phyloP scores from a whole-genome alignment of 306 rosid genomes.

The Dalbergia cultrata region DNA sequence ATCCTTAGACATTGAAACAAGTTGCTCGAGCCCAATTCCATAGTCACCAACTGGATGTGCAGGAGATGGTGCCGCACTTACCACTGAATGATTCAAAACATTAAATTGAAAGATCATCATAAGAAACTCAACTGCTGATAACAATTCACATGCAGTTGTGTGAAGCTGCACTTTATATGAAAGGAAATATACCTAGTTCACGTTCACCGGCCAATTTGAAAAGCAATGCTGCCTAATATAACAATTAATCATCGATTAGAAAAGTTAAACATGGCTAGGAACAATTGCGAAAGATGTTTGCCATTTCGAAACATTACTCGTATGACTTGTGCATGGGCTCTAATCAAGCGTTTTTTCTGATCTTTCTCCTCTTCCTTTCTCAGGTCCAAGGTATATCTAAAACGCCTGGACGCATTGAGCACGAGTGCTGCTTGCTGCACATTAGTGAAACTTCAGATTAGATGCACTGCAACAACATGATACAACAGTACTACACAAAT shows the following conservation, averaged over 20 bases:
- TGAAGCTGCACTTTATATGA: background rate
- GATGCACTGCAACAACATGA: conserved; percentile 40
- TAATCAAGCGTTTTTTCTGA: conserved; percentile 78
- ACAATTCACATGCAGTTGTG: conserved; percentile 25
- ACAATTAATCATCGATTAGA: conserved; percentile 52
- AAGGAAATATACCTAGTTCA: conserved; percentile 67
- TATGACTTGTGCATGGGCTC: conserved; percentile 99
- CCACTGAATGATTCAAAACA: conserved; percentile 44
- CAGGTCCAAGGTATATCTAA: conserved; percentile 92
- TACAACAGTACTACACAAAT: background rate
- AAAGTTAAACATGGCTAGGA: conserved; percentile 31
- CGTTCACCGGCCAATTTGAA: conserved; percentile 93
- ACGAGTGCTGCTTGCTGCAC: conserved; percentile 97
- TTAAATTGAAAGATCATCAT: conserved; percentile 42
- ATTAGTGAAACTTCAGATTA: conserved; percentile 50
- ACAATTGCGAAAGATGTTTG: conserved; percentile 12
- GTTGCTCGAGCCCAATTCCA: conserved; percentile 72
- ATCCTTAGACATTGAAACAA: conserved; percentile 82
- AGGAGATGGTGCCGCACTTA: conserved; percentile 57
- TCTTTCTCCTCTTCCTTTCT: conserved; percentile 80
- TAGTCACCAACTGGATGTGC: conserved; percentile 64
- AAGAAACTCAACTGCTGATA: conserved; percentile 44
- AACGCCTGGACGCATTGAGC: conserved; percentile 94
- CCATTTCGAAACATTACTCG: conserved; percentile 70
- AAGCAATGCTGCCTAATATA: conserved; percentile 87